Evolutionary conservation across 139 green algal genomes (phyloP).

Genomic region (Pleodorina starrii): DNA sequence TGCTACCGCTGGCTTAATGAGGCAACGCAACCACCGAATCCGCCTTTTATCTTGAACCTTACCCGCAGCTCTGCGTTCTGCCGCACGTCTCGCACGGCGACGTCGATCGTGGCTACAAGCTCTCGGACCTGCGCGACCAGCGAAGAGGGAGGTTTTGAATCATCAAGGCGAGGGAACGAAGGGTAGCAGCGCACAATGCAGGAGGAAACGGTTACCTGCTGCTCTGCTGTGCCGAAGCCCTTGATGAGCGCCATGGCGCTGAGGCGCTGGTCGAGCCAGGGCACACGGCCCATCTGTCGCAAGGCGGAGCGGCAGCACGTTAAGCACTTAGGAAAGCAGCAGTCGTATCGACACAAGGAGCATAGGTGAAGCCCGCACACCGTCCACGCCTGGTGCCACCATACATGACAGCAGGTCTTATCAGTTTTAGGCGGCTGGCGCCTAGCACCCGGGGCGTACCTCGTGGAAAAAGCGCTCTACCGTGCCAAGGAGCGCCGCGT

Average conservation of each 20-base stretch:
- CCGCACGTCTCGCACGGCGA: not conserved
- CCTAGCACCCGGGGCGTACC: conserved; percentile 57
- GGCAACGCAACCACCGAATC: too few relatives aligned
- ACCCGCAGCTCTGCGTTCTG: conserved; percentile 10
- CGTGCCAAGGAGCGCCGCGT: conserved; percentile 75
- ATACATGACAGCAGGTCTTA: too few relatives aligned
- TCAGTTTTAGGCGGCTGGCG: too few relatives aligned
- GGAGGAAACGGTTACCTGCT: conserved; percentile 20
- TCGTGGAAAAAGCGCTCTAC: conserved; percentile 89
- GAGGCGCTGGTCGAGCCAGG: conserved; percentile 80
- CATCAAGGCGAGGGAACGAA: too few relatives aligned
- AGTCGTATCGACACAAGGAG: too few relatives aligned
- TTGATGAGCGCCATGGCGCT: conserved; percentile 77
- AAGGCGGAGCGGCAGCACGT: too few relatives aligned
- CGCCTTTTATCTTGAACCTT: too few relatives aligned
- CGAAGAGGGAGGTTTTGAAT: too few relatives aligned
- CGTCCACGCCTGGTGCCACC: not conserved
- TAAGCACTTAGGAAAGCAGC: too few relatives aligned
- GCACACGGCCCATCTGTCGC: conserved; percentile 65
- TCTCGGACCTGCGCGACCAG: conserved; percentile 28
- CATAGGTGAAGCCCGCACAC: too few relatives aligned
- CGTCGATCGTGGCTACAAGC: not conserved
- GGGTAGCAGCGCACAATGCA: too few relatives aligned
- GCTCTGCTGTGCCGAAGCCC: conserved; percentile 59
- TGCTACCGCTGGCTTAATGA: too few relatives aligned